Conservation (phyloP, 805 yeast genomes). For the Wickerhamiella sorbophila region DNA sequence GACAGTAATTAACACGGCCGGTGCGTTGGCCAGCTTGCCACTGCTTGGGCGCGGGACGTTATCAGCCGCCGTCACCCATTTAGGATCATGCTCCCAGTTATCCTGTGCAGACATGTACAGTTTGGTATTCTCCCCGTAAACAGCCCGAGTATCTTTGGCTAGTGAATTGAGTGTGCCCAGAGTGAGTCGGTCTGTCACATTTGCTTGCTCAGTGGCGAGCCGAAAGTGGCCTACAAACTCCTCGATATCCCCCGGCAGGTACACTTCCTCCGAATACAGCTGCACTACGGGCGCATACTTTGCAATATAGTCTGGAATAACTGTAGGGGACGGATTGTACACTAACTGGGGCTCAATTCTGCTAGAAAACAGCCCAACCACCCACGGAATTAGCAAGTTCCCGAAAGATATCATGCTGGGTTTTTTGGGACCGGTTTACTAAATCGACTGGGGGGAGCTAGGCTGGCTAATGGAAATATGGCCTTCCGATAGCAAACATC, state of each 20-base stretch:
- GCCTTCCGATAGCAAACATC: too few relatives aligned
- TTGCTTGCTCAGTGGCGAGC: conserved; percentile 35
- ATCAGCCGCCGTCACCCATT: conserved; percentile 66
- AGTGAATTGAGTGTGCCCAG: conserved; percentile 7
- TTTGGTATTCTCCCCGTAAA: conserved; percentile 19
- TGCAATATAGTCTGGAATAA: conserved; percentile 21
- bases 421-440: too few relatives aligned
- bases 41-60: conserved; percentile 56
- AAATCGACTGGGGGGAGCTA: too few relatives aligned
- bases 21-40: conserved; percentile 62
- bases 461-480: too few relatives aligned
- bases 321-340: neutral
- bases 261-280: conserved; percentile 75
- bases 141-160: conserved; percentile 14
- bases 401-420: too few relatives aligned
- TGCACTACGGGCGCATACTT: conserved; percentile 56
- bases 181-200: conserved; percentile 20
- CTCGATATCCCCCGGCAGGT: conserved; percentile 68
- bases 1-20: conserved; percentile 67
- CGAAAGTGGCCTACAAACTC: conserved; percentile 56
- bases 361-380: neutral
- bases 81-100: conserved; percentile 61
- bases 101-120: conserved; percentile 50
- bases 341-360: neutral
- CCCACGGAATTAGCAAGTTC: neutral